These are phyloP conservation scores for Senecio squalidus DNA, from an alignment of 140 eudicot genomes.

Conservation along the genomic window DNA sequence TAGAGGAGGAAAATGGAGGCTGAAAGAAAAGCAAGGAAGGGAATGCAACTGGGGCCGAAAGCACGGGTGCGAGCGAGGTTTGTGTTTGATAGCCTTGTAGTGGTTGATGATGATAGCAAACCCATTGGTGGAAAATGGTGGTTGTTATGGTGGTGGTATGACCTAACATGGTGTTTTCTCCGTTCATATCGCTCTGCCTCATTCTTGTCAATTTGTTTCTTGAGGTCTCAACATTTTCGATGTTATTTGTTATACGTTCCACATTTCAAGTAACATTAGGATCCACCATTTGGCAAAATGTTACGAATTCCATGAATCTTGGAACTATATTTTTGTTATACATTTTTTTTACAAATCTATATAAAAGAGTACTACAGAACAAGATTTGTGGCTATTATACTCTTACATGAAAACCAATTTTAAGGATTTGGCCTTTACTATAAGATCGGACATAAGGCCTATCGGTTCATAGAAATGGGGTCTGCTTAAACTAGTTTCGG, in stretches of 20 bases:
- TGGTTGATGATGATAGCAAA: constrained; percentile 18
- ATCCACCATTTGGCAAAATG: constrained; percentile 28
- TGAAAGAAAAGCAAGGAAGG: constrained; percentile 25
- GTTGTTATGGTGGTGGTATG: constrained; percentile 5
- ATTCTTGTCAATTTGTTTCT: constrained; percentile 3
- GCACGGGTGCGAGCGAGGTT: constrained; percentile 15
- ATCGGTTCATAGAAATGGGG: too few species aligned
- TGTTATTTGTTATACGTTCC: constrained; percentile 20
- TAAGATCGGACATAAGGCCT: too few species aligned
- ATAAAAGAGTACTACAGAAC: too few species aligned
- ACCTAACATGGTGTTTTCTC: constrained; percentile 12
- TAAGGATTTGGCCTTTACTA: too few species aligned
- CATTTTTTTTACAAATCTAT: too few species aligned
- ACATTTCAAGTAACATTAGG: constrained; percentile 9
- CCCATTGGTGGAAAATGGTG: constrained; percentile 25
- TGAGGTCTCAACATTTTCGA: constrained; percentile 20
- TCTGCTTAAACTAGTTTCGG: too few species aligned
- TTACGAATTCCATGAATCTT: constrained; percentile 18
- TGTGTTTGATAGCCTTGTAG: constrained; percentile 19
- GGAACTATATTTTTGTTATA: neutral
- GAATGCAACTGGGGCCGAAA: constrained; percentile 19
- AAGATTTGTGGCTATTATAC: too few species aligned
- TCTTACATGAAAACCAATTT: too few species aligned
- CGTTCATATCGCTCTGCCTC: constrained; percentile 26
- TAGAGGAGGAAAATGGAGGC: constrained; percentile 24